Evolutionary conservation across 83 land plant genomes (phyloP), one percentile per base, ranked within the genome.

Genomic region (Diphasiastrum complanatum): DNA sequence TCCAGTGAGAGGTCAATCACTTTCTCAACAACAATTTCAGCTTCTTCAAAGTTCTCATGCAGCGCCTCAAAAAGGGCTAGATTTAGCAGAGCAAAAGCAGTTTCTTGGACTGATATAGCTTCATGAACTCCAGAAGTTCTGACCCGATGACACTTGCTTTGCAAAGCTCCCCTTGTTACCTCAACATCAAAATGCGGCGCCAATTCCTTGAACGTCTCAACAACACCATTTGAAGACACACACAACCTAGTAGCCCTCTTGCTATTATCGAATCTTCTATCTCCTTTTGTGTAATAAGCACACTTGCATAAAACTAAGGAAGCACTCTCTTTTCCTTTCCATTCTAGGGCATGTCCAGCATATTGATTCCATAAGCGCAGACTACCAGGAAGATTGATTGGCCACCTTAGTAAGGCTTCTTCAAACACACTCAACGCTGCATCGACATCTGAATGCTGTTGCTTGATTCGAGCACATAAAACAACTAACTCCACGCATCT

Each of bases 301-400:
- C 87, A 83, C 4, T 77, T 74, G 38, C 6, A 25, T 69, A 83
- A 46, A 22, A 85, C 22, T 30, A 71, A 63, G 59, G 71, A 66
- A 12, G 71, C 81, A 47, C 59, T 37, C 49, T 67, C 63, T 23
- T 24, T 18, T 19, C 74, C 75, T 22, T 66, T 70, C 35, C 52
- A 73, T 31, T 61, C 66, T 23, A 85, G 66, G 28, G 66, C 77
- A 69, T 63, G 69, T 28, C 66, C 81, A 28, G 66, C 68, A 71
- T 83, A 92, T 65, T 87, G 88, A 57, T 83, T 81, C 98, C 98
- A 92, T 55, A 92, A 50, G 36, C 75, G 68, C 47, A 85, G 91
- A 40, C 79, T 67, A 8, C 91, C 96, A 68, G 75, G 72, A 4
- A 37, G 49, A 28, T 75, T 72, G 30, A 71, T 64, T 28, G 86